Percentiles rank a stretch among this genome's conserved stretches.
phyloP scores from a whole-genome alignment of 768 basidiomycete genomes.

The Saitozyma podzolica region DNA sequence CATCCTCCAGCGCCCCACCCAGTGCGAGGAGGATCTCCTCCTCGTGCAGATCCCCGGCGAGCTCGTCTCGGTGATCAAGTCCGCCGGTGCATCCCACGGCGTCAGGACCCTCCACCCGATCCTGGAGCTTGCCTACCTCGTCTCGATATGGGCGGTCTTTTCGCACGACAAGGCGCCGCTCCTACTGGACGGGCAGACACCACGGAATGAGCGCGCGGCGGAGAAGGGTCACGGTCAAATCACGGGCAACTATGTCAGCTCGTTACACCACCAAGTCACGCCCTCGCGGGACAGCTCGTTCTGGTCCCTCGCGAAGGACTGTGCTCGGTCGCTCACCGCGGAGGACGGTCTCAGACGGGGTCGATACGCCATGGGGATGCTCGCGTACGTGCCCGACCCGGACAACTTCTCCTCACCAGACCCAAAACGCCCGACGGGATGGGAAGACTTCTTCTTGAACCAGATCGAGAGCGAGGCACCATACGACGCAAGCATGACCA shows the following conservation, averaged over 20 bases:
- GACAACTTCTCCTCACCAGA: not conserved
- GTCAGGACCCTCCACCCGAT: conserved; percentile 12
- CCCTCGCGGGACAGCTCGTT: not conserved
- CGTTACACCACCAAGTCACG: conserved; percentile 1
- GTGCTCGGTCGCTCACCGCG: conserved; percentile 6
- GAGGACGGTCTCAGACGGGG: not conserved
- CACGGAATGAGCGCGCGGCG: conserved; percentile 1
- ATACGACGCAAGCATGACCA: not conserved
- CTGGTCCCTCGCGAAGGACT: conserved; percentile 4
- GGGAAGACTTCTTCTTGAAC: conserved; percentile 1
- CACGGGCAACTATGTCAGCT: conserved; percentile 10
- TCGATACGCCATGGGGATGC: conserved; percentile 6
- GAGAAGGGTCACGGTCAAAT: not conserved
- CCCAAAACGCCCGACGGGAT: conserved; percentile 2
- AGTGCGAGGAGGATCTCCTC: too few species aligned
- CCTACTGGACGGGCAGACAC: not conserved
- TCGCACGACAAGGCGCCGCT: not conserved
- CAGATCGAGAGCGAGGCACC: conserved; percentile 1
- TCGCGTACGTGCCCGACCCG: conserved; percentile 12
- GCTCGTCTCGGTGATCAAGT: conserved; percentile 2
- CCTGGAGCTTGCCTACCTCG: conserved; percentile 5
- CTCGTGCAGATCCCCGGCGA: conserved; percentile 2
- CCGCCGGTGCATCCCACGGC: conserved; percentile 5
- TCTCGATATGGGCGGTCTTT: conserved; percentile 5
- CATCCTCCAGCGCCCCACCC: too few species aligned